These are phyloP conservation scores for Globisporangium ultimum DNA, from an alignment of 352 stramenopile genomes.

Conservation along the genomic window DNA sequence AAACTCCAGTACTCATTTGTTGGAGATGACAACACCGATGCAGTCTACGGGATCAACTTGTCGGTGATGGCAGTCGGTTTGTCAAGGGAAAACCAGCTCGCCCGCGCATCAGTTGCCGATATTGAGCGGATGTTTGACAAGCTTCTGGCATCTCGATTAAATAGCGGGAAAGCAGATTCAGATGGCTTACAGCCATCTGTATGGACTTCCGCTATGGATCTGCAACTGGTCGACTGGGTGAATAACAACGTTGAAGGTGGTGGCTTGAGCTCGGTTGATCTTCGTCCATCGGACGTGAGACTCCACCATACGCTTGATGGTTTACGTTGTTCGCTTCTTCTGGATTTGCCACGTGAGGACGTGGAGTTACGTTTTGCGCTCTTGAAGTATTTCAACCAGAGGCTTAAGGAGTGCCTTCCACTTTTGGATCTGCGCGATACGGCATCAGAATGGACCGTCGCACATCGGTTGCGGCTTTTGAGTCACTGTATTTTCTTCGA, in stretches of 20 bases:
- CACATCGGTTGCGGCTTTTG: conserved; percentile 59
- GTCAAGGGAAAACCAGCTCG: conserved; percentile 59
- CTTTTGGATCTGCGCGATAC: conserved; percentile 78
- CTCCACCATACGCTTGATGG: conserved; percentile 69
- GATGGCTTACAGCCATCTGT: neutral
- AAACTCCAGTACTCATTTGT: conserved; percentile 58
- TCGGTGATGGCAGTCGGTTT: conserved; percentile 59
- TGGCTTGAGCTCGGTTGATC: conserved; percentile 42
- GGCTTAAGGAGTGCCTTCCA: conserved; percentile 58
- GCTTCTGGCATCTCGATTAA: conserved; percentile 16
- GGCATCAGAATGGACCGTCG: conserved; percentile 67
- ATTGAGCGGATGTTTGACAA: conserved; percentile 35
- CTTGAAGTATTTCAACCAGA: conserved; percentile 81
- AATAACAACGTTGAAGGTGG: conserved; percentile 72
- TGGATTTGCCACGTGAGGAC: conserved; percentile 48
- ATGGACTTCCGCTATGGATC: conserved; percentile 76
- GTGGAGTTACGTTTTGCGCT: conserved; percentile 78
- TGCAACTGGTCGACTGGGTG: conserved; percentile 85
- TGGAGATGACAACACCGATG: conserved; percentile 52
- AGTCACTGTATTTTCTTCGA: conserved; percentile 89
- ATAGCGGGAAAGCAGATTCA: too few species aligned
- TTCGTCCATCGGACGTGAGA: conserved; percentile 69
- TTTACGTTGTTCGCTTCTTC: conserved; percentile 63
- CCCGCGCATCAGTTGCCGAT: conserved; percentile 31
- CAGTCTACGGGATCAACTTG: conserved; percentile 53